Evolutionary conservation across 2,329 filamentous ascomycete genomes (phyloP), one percentile per base, ranked within the genome.

Genomic region (Pseudogymnoascus sp.): DNA sequence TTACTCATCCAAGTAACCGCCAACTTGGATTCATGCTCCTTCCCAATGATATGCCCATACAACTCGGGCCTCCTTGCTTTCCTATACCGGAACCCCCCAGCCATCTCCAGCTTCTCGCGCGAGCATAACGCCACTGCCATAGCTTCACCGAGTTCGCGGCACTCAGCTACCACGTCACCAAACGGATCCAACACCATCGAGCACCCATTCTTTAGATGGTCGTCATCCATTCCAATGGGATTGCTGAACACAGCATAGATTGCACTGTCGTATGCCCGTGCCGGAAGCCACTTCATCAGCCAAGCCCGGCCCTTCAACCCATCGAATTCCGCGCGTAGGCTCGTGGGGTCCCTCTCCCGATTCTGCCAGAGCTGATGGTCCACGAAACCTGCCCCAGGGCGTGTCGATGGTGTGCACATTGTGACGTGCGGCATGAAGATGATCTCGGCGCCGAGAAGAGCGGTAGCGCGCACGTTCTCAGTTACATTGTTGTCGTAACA

Each of bases 261-360:
- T 7, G 43, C 63, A 58, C 58, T 65, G 36, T 65, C 64, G 35
- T 65, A 65, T 35, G 64, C 64, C 20, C 63, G 25, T 8, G 62
- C 61, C 8, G 61, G 64, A n/a, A 65, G 59, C 64, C 63, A 65
- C 37, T 63, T 65, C 63, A 65, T 65, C 36, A 65, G 30, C 59
- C 64, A 65, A 5, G 35, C 61, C 12, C 61, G 41, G 2, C 63
- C 63, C 50, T 65, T 65, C 30, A 65, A 43, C 12, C 61, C 62
- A 25, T 65, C 43, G 18, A 65, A 65, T 57, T 63, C 64, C 7
- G 58, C 14, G 14, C 63, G 22, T 18, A 64, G 47, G 14, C 38
- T 38, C 33, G 63, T 63, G 22, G 62, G 63, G 28, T 64, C 58
- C 8, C 50, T 16, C 30, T 57, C 20, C 50, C 63, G 25, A 33